Percentiles rank a stretch among this genome's conserved stretches.
These are phyloP conservation scores for Ceratocystis cubensis DNA, from an alignment of 2,329 filamentous ascomycete species.

Conservation along the genomic window DNA sequence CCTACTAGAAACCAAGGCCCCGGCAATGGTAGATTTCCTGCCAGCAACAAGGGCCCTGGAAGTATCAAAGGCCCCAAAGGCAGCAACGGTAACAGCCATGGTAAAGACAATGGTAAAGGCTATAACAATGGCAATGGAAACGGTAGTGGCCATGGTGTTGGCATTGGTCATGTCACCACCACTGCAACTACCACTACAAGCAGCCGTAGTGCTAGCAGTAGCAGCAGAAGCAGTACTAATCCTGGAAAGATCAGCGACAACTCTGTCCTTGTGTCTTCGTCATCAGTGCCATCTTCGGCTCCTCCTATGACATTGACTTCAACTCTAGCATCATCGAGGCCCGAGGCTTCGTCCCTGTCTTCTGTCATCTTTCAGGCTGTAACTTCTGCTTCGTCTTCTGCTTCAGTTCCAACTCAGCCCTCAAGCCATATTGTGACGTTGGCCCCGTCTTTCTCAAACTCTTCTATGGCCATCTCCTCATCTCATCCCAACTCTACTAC, in stretches of 20 bases:
- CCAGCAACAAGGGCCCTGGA: not conserved
- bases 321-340: not conserved
- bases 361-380: not conserved
- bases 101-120: not conserved
- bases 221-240: not conserved
- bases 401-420: not conserved
- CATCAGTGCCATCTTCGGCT: not conserved
- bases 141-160: not conserved
- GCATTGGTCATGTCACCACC: not conserved
- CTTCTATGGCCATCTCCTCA: not conserved
- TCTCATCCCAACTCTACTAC: not conserved
- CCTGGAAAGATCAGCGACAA: not conserved
- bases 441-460: conserved; percentile 4
- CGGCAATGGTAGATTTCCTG: not conserved
- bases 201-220: not conserved
- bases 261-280: not conserved
- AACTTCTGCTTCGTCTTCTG: not conserved
- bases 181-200: not conserved
- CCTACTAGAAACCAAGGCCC: not conserved
- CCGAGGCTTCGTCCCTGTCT: not conserved
- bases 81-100: not conserved
- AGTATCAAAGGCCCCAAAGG: not conserved
- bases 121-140: not conserved
- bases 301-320: not conserved
- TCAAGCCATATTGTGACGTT: not conserved